phyloP scores from a whole-genome alignment of 2,329 filamentous ascomycete genomes.

The Trematosphaeria pertusa region DNA sequence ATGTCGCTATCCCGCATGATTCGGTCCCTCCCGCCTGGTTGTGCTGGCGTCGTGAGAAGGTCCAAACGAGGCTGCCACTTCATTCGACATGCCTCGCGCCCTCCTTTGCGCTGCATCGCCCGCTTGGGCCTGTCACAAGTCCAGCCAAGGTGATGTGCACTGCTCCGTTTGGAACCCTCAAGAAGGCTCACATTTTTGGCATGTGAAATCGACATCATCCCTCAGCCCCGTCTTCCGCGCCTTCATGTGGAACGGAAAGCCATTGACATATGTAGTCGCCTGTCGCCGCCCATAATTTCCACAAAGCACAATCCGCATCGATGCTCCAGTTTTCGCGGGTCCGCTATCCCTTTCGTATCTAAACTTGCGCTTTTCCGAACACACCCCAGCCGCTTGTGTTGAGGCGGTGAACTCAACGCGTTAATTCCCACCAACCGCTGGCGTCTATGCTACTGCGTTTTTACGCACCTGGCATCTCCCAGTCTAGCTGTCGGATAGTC shows the following conservation, averaged over 20 bases:
- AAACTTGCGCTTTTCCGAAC: constrained; percentile 13
- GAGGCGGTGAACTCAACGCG: constrained; percentile 30
- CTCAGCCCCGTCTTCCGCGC: constrained; percentile 21
- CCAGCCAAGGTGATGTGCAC: constrained; percentile 27
- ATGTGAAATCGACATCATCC: constrained; percentile 40
- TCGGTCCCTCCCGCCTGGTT: constrained; percentile 36
- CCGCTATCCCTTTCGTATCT: constrained; percentile 15
- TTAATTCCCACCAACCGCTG: constrained; percentile 19
- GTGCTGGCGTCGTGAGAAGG: constrained; percentile 29
- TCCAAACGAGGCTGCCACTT: constrained; percentile 38
- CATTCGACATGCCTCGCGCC: constrained; percentile 29
- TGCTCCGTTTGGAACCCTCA: constrained; percentile 16
- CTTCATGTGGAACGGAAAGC: constrained; percentile 15
- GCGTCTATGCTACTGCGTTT: constrained; percentile 12
- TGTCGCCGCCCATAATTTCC: constrained; percentile 22
- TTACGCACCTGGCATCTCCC: constrained; percentile 15
- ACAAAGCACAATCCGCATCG: constrained; percentile 14
- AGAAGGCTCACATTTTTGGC: constrained; percentile 19
- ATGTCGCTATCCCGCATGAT: constrained; percentile 40
- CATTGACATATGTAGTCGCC: constrained; percentile 29
- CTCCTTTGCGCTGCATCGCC: constrained; percentile 8
- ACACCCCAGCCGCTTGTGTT: constrained; percentile 9
- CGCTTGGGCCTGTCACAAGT: constrained; percentile 31
- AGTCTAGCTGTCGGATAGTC: constrained; percentile 8
- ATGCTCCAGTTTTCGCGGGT: constrained; percentile 18